Base-by-base conservation (phyloP, 208 protist genomes). In the Leishmania turanica region DNA sequence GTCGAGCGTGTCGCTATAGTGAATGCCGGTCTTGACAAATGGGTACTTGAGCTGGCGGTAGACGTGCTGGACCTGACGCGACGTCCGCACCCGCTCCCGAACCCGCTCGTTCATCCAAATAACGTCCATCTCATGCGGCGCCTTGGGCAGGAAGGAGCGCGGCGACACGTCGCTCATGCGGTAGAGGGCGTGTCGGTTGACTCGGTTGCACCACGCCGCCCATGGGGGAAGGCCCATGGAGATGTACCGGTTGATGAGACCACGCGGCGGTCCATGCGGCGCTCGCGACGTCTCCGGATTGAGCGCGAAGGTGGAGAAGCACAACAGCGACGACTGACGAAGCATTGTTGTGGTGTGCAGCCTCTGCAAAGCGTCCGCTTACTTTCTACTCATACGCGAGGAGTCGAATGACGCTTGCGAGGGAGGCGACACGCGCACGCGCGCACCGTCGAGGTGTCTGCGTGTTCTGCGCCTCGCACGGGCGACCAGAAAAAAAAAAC, bases 21-120 rank as follows among this genome's bases (percentile, higher is more conserved):
- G 93, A 65, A 98, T 96, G 49, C 95, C 95, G 15, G 93, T 97
- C 84, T 93, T 93, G 42, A 98, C 93, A 70, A 93, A 95, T 4
- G 95, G 95, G 82, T 98, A 97, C 84, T 97, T 96, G 31, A 98
- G 87, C 81, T 98, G 93, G 4, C 93, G 89, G 85, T 96, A 98
- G 4, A 97, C 93, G 80, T 98, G 91, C 86, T 97, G 92, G 21
- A 98, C 93, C 82, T 93, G 81, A 37, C 93, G 89, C 37, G 95
- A 97, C 7, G 95, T 96, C n/a, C 92, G 90, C 58, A 98, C 95
- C 3, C 95, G 91, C 80, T 97, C 93, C 19, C 92, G 86, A n/a
- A 98, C 89, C 5, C 93, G 92, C 79, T 98, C 95, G 77, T 98
- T 97, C 62, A 97, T 77, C 93, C 95, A 98, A 85, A 98, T 97